Evolutionary conservation across 1,284 basidiomycete genomes (phyloP).

Genomic region (Trichosporon inkin): DNA sequence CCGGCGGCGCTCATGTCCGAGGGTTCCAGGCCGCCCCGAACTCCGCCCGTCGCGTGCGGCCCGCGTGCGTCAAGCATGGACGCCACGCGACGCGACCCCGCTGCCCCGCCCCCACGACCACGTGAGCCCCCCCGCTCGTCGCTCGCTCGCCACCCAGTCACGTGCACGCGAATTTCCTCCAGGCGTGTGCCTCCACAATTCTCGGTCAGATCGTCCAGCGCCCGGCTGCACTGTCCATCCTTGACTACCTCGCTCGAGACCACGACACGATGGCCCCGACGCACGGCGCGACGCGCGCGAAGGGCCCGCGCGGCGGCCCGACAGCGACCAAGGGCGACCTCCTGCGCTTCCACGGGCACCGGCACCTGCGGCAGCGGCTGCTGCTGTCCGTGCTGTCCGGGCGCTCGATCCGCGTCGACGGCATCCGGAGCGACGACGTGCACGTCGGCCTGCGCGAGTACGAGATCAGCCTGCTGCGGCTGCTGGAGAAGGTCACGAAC

Average conservation of each 20-base stretch:
- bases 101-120: too few relatives aligned
- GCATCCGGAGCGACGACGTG: conserved; percentile 85
- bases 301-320: too few relatives aligned
- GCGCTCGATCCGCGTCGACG: conserved; percentile 78
- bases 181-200: neutral
- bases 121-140: too few relatives aligned
- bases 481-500: conserved; percentile 91
- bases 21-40: too few relatives aligned
- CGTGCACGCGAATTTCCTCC: conserved; percentile 12
- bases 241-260: too few relatives aligned
- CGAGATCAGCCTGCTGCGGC: conserved; percentile 83
- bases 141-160: neutral
- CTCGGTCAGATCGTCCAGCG: too few relatives aligned
- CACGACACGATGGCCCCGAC: conserved; percentile 11
- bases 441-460: conserved; percentile 94
- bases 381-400: conserved; percentile 84
- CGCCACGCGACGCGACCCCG: too few relatives aligned
- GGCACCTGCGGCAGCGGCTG: conserved; percentile 77
- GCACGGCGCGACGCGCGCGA: too few relatives aligned
- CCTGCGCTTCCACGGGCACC: conserved; percentile 66
- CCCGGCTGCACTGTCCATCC: too few relatives aligned
- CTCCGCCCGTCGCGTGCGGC: too few relatives aligned
- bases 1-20: too few relatives aligned
- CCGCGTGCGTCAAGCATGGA: too few relatives aligned
- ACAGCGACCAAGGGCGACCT: conserved; percentile 34